These are phyloP conservation scores for Oryza nivara DNA, from an alignment of 176 grass and related monocot genomes.

Conservation along the genomic window DNA sequence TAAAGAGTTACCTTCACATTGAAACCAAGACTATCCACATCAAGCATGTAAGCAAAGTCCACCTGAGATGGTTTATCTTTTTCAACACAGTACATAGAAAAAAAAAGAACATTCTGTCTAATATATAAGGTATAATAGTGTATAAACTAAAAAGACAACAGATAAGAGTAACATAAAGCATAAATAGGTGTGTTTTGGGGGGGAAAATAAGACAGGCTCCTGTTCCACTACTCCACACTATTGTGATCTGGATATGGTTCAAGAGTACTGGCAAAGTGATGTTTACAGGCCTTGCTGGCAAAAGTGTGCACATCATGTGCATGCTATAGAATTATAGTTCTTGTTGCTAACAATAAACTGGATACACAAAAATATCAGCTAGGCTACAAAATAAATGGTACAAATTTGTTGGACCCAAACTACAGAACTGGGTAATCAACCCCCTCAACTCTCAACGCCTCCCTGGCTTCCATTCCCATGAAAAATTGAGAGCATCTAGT, in stretches of 20 bases:
- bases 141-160: neutral
- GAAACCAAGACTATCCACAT: slow-evolving; percentile 92
- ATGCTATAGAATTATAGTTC: slow-evolving; percentile 20
- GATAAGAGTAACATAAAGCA: slow-evolving; percentile 12
- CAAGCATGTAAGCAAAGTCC: slow-evolving; percentile 88
- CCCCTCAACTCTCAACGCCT: neutral
- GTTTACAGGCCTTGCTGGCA: neutral
- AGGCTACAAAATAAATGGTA: slow-evolving; percentile 15
- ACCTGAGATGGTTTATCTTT: slow-evolving; percentile 59
- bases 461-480: neutral
- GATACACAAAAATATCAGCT: slow-evolving; percentile 10
- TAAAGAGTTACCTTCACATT: slow-evolving; percentile 77
- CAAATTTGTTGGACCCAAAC: neutral
- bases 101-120: slow-evolving; percentile 7
- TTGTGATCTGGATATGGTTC: slow-evolving; percentile 1
- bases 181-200: neutral
- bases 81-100: slow-evolving; percentile 30
- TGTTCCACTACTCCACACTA: neutral
- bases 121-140: neutral
- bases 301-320: neutral
- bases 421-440: too few species aligned
- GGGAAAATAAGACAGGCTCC: neutral
- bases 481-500: neutral
- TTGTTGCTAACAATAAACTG: neutral
- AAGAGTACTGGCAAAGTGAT: neutral